A percentile compares a stretch with the other conserved stretches of the same genome.
These are phyloP conservation scores for Paramecium pentaurelia DNA, from an alignment of 73 alveolate species.

Conservation along the genomic window DNA sequence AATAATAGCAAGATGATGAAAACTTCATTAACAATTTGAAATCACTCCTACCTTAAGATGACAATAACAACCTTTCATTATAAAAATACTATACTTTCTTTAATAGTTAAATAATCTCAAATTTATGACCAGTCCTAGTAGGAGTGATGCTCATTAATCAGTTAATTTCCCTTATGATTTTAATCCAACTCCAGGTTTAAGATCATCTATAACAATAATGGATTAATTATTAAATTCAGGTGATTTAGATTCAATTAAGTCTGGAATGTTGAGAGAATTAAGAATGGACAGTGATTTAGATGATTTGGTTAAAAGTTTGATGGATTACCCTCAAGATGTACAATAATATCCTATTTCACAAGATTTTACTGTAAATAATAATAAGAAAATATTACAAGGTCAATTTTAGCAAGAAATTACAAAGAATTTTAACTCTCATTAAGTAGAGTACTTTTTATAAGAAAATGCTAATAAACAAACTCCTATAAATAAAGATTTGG, in stretches of 20 bases:
- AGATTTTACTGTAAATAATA: not conserved
- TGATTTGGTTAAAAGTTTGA: not conserved
- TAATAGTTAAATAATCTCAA: not conserved
- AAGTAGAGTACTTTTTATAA: not conserved
- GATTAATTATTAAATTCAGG: not conserved
- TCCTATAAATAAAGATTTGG: not conserved
- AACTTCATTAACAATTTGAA: not conserved
- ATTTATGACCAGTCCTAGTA: not conserved
- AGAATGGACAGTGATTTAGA: not conserved
- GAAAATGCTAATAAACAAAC: not conserved
- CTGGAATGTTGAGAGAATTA: not conserved
- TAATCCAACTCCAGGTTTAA: not conserved
- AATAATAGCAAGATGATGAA: not conserved
- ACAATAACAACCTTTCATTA: not conserved
- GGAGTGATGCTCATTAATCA: not conserved
- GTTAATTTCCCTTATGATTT: not conserved
- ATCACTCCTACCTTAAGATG: not conserved
- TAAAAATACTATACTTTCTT: not conserved
- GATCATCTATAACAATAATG: not conserved
- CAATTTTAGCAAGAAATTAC: not conserved
- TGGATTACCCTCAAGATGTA: slow-evolving; percentile 8
- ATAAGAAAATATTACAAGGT: not conserved
- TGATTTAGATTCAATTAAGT: not conserved
- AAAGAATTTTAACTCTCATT: not conserved
- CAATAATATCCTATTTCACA: not conserved